Conservation (phyloP, 345 rosid genomes). For the Kandelia obovata region DNA sequence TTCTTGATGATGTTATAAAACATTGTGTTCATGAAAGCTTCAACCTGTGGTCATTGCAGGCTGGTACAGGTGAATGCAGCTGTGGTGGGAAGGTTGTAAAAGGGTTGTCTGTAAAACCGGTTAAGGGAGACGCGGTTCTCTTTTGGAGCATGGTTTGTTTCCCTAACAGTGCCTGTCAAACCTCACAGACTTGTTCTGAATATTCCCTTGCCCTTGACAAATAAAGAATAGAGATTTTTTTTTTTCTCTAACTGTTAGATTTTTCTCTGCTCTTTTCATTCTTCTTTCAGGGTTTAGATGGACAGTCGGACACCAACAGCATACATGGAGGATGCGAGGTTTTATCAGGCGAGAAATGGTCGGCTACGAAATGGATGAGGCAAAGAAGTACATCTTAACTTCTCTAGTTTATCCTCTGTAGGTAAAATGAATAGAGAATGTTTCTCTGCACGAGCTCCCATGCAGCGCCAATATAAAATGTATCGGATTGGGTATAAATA, state of each 20-base stretch:
- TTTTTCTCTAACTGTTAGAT: neutral
- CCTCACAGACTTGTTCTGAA: neutral
- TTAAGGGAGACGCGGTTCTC: conserved; percentile 82
- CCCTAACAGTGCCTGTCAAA: conserved; percentile 1
- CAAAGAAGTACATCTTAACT: conserved; percentile 52
- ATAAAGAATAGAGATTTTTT: neutral
- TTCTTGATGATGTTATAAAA: neutral
- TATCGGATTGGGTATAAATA: neutral
- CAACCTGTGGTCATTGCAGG: conserved; percentile 44
- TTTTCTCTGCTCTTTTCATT: neutral
- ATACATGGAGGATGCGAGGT: conserved; percentile 95
- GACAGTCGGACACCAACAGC: conserved; percentile 78
- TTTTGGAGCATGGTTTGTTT: conserved; percentile 98
- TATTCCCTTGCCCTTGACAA: neutral
- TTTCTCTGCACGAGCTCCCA: neutral
- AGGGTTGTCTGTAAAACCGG: conserved; percentile 89
- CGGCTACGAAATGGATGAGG: conserved; percentile 98
- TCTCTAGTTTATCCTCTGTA: neutral
- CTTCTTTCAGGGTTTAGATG: conserved; percentile 62
- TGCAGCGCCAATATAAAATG: neutral
- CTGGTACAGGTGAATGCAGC: conserved; percentile 73
- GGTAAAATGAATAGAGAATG: neutral
- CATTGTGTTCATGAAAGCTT: neutral
- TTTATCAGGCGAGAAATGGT: conserved; percentile 84
- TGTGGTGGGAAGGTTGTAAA: conserved; percentile 77